Base-by-base conservation (phyloP, 768 basidiomycete genomes). In the Tephrocybe rancida region DNA sequence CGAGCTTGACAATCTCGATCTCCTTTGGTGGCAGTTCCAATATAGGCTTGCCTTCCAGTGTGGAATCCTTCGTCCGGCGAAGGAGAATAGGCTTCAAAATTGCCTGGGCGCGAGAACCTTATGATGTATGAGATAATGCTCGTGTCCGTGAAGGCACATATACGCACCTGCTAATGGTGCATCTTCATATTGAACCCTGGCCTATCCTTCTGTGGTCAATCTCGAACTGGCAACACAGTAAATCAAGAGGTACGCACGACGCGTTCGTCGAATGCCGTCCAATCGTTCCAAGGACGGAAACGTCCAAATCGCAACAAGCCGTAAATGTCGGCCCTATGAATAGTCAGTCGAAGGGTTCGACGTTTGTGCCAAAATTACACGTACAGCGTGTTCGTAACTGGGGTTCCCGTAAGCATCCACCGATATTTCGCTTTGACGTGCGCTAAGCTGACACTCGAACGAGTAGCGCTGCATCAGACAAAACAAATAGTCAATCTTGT, bases 331-430 rank as follows among this genome's bases (percentile, higher is more conserved):
- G 84, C 83, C 19, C 86, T 86, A 41, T 24, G n/a, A 29, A 48
- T 9, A 10, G 37, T 58, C 13, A 46, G 29, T 21, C n/a, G 18
- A 13, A 22, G 19, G 10, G 14, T 22, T 8, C 16, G n/a, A 13
- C n/a, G 25, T 13, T 41, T 21, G 16, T 24, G 10, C 14, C 35
- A 22, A 16, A n/a, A n/a, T n/a, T n/a, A n/a, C n/a, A 52, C 76
- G 3, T 60, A 87, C 87, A 84, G 69, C 2, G 85, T 82, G 51
- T 90, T 88, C 0, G 87, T 88, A 9, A 89, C 81, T 1, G 88
- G 87, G 0, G 88, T 89, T 30, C 88, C 87, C 0, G 88, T 91
- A 22, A 92, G 73, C 73, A 84, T 83, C 92, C 92, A 94, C 19
- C 90, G 73, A 60, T 87, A 86, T 55, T 78, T 84, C 0, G 85